Evolutionary conservation across 768 basidiomycete species (phyloP).

Genomic region (Fomitopsis pulvina): DNA sequence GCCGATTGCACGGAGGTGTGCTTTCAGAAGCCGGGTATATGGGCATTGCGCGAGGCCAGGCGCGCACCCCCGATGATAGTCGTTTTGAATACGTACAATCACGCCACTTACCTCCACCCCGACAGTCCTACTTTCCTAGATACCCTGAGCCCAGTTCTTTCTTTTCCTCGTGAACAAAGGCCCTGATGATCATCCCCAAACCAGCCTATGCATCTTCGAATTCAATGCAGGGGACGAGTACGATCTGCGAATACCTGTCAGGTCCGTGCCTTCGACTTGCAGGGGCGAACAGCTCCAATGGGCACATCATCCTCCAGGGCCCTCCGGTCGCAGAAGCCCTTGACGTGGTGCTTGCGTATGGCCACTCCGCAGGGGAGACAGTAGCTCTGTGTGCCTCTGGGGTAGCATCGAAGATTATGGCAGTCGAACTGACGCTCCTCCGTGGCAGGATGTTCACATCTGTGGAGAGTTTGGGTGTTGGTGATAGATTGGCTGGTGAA

Average conservation of each 20-base stretch:
- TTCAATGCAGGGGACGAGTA: constrained; percentile 35
- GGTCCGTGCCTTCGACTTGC: constrained; percentile 16
- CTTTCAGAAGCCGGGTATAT: no score
- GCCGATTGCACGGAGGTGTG: no score
- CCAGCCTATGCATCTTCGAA: constrained; percentile 28
- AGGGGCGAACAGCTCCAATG: constrained; percentile 29
- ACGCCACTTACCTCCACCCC: no score
- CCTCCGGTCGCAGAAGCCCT: constrained; percentile 8
- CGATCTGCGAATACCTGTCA: constrained; percentile 29
- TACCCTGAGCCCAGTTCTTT: constrained; percentile 38
- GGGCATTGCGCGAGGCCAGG: no score
- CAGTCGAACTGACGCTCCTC: constrained; percentile 36
- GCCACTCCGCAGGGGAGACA: constrained; percentile 45
- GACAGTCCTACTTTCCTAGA: constrained; percentile 14
- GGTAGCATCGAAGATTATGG: constrained; percentile 33
- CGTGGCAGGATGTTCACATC: constrained; percentile 30
- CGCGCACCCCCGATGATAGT: no score
- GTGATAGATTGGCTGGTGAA: constrained; percentile 24
- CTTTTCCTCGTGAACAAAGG: constrained; percentile 38
- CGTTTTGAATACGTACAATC: no score
- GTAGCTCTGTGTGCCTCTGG: constrained; percentile 38
- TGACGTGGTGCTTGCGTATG: constrained; percentile 8
- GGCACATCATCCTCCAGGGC: constrained; percentile 33
- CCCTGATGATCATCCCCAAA: constrained; percentile 38
- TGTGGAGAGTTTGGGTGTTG: constrained; percentile 26